Percentiles rank a stretch among this genome's conserved stretches.
Conservation (phyloP, 192 early-diverging fungal genomes). For the Dissophora globulifera region DNA sequence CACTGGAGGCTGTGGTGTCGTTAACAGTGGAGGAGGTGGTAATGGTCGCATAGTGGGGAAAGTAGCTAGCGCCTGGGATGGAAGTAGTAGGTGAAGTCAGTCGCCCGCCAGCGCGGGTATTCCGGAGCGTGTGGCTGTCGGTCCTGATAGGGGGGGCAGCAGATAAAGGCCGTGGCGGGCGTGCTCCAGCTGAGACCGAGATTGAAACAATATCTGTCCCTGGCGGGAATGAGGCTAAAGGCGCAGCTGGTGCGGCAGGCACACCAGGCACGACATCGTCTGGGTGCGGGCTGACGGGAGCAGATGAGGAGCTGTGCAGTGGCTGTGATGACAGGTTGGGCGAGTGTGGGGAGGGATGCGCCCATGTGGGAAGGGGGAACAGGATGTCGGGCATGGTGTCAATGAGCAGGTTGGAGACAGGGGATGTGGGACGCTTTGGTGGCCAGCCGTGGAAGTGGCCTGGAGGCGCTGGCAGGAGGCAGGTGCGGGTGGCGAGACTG, state of each 20-base stretch:
- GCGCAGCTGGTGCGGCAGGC: not conserved
- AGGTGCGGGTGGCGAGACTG: too few relatives aligned
- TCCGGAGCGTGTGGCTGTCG: not conserved
- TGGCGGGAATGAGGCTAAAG: not conserved
- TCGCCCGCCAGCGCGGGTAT: not conserved
- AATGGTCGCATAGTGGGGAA: not conserved
- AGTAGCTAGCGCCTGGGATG: not conserved
- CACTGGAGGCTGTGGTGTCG: not conserved
- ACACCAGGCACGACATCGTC: not conserved
- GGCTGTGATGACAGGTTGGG: not conserved
- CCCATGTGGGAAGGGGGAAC: not conserved
- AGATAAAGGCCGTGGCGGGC: too few relatives aligned
- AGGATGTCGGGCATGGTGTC: slow-evolving; percentile 14
- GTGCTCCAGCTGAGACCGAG: too few relatives aligned
- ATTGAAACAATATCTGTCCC: not conserved
- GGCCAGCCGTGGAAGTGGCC: slow-evolving; percentile 24
- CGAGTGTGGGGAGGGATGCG: not conserved
- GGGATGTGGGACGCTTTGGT: slow-evolving; percentile 2
- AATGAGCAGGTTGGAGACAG: slow-evolving; percentile 7
- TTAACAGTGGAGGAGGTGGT: not conserved
- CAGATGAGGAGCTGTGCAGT: not conserved
- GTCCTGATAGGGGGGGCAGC: slow-evolving; percentile 1
- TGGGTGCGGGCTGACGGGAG: slow-evolving; percentile 9
- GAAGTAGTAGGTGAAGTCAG: slow-evolving; percentile 13
- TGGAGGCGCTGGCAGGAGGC: too few relatives aligned